phyloP scores from a whole-genome alignment of 306 rosid species.

The Vigna mungo region DNA sequence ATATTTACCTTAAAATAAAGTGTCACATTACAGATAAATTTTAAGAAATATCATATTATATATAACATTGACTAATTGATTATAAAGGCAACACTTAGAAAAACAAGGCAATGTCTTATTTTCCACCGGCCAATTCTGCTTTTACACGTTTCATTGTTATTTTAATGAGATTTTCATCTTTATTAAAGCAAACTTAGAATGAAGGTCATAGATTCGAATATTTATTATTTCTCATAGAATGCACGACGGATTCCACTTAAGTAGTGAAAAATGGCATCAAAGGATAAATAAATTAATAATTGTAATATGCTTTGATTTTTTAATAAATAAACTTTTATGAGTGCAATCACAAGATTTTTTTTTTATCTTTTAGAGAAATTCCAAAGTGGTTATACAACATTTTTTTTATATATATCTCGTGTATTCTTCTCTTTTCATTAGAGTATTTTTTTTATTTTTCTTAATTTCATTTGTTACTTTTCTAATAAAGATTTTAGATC shows the following conservation, averaged over 20 bases:
- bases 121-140: background rate
- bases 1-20: too few species aligned
- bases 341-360: too few species aligned
- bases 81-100: background rate
- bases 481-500: too few species aligned
- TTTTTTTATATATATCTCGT: too few species aligned
- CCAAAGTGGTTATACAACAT: too few species aligned
- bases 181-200: slow-evolving; percentile 4
- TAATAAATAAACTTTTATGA: too few species aligned
- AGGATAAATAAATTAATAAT: background rate
- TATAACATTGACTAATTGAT: background rate
- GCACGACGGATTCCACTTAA: slow-evolving; percentile 5
- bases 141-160: background rate
- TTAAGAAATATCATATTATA: background rate
- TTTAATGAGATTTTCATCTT: background rate
- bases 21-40: too few species aligned
- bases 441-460: too few species aligned
- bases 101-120: background rate
- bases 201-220: background rate
- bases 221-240: background rate
- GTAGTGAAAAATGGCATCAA: background rate
- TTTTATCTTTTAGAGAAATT: too few species aligned
- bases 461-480: too few species aligned
- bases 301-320: too few species aligned
- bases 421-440: too few species aligned